Evolutionary conservation across 2,329 filamentous ascomycete species (phyloP), one percentile per base, ranked within the genome.

Genomic region (Fusarium piperis): DNA sequence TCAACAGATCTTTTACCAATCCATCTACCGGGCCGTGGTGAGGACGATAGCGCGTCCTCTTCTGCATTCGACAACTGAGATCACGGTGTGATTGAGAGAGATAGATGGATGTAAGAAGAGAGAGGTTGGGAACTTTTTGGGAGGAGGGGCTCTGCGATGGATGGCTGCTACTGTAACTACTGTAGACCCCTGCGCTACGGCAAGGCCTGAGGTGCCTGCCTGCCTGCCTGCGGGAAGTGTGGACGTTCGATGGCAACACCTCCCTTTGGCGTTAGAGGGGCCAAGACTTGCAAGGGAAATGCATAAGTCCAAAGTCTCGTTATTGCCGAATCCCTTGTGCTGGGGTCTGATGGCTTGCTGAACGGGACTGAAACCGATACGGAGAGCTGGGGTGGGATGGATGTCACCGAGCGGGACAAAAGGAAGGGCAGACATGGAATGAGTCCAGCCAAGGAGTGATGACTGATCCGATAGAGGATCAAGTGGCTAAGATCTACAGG

Each of bases 121-220:
- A 62, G 59, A 68, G 70, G 70, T 68, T 68, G 68, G 68, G 70
- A 61, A 33, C 48, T 56, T 70, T 67, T 70, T 62, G 51, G 52
- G 65, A 69, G 44, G 66, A 71, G 70, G 70, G 67, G 70, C 67
- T 57, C 70, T 73, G 70, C 59, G 53, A 66, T 44, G 65, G 56
- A 26, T 46, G 44, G 60, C 58, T 59, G 38, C 26, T 44, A 41
- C 44, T 48, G 44, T 28, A 48, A 30, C 44, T 48, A 5, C 23
- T 23, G 23, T 23, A 23, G 65, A 66, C 62, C 70, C 70, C 70
- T 71, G 70, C 53, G 55, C 70, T 71, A 67, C 53, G 55, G 65
- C 46, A 67, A 48, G 51, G 41, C 39, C 52, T 35, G 30, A 44
- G 48, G 66, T 38, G 51, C 38, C 48, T 51, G 44, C 44, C 44